Conservation (phyloP, 2,329 filamentous ascomycete species). For the Ilyonectria mors-panacis region DNA sequence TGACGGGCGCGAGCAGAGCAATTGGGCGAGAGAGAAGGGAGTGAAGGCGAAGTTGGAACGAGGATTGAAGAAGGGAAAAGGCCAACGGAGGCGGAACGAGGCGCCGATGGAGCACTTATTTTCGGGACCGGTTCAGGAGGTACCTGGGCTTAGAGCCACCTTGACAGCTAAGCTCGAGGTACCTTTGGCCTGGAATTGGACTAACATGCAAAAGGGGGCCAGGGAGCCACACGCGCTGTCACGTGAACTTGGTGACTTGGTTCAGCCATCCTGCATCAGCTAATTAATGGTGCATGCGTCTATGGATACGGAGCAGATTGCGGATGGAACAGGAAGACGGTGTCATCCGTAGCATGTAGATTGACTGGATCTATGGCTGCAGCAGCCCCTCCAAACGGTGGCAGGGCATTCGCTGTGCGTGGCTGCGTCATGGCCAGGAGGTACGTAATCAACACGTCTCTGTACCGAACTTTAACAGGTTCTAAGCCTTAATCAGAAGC, state of each 20-base stretch:
- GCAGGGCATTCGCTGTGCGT: slow-evolving; percentile 16
- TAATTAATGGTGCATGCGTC: no score
- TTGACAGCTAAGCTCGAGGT: slow-evolving; percentile 6
- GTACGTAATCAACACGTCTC: slow-evolving; percentile 24
- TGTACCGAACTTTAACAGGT: slow-evolving; percentile 3
- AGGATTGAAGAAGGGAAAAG: slow-evolving; percentile 5
- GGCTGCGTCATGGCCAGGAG: slow-evolving; percentile 28
- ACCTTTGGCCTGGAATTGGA: no score
- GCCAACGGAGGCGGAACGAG: not conserved
- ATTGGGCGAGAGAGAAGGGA: slow-evolving; percentile 16
- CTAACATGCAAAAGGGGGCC: no score
- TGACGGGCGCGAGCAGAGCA: slow-evolving; percentile 27
- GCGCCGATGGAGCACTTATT: slow-evolving; percentile 15
- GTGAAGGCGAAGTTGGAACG: not conserved
- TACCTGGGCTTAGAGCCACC: slow-evolving; percentile 13
- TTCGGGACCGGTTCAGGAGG: slow-evolving; percentile 19
- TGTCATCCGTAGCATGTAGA: no score
- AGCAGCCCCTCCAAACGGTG: slow-evolving; percentile 41
- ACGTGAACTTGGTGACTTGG: no score
- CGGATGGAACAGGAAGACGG: no score
- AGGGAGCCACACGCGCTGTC: no score
- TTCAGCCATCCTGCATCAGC: no score
- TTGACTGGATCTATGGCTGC: no score
- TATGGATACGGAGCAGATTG: no score
- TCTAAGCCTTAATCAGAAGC: slow-evolving; percentile 1